These are phyloP conservation scores for Trichoderma simmonsii DNA, from an alignment of 2,329 filamentous ascomycete genomes.

Conservation along the genomic window DNA sequence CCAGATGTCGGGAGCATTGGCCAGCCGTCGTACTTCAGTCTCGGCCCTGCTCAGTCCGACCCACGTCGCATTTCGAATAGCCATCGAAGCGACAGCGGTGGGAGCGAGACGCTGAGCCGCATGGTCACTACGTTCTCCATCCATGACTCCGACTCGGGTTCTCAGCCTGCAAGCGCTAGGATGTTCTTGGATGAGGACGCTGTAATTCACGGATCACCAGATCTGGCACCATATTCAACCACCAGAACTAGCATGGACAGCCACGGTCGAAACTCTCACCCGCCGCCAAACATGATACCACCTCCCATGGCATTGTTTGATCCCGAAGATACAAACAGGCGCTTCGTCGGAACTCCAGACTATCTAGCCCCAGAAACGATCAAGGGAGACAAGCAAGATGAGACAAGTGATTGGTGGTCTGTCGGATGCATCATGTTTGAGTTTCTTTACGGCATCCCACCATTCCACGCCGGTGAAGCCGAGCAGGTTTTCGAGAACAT, in stretches of 20 bases:
- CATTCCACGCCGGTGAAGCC: conserved; percentile 85
- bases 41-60: conserved; percentile 58
- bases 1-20: conserved; percentile 60
- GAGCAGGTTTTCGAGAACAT: conserved; percentile 98
- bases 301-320: conserved; percentile 95
- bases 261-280: conserved; percentile 34
- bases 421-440: conserved; percentile 98
- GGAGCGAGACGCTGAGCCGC: conserved; percentile 77
- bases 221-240: conserved; percentile 53
- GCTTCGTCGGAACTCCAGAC: conserved; percentile 95
- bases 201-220: conserved; percentile 71
- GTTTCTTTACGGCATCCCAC: conserved; percentile 87
- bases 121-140: conserved; percentile 81
- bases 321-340: conserved; percentile 85
- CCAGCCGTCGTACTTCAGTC: conserved; percentile 93
- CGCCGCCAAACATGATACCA: conserved; percentile 69
- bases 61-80: conserved; percentile 66
- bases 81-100: conserved; percentile 86
- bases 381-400: conserved; percentile 89
- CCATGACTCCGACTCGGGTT: conserved; percentile 53
- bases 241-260: conserved; percentile 34
- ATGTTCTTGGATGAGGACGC: conserved; percentile 74
- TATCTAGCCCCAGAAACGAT: conserved; percentile 97
- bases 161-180: conserved; percentile 45
- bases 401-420: conserved; percentile 99